Percentiles rank a stretch among this genome's conserved stretches.
These are phyloP conservation scores for Serendipita indica DNA, from an alignment of 768 basidiomycete genomes.

Conservation along the genomic window DNA sequence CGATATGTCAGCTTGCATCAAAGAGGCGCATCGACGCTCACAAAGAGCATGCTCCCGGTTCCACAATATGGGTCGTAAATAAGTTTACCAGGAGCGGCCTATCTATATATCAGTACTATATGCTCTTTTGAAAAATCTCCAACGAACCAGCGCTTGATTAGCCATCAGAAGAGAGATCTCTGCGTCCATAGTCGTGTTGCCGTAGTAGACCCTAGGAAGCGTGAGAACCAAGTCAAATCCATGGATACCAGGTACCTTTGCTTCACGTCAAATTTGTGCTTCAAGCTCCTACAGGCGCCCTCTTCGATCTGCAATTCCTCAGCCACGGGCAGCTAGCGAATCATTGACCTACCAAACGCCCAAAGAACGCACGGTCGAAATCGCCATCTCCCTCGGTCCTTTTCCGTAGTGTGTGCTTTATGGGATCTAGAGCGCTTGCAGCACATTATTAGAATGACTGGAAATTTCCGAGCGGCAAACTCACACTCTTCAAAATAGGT, in stretches of 20 bases:
- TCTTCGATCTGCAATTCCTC: slow-evolving; percentile 33
- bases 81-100: slow-evolving; percentile 80
- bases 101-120: not conserved
- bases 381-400: slow-evolving; percentile 42
- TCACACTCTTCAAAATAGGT: slow-evolving; percentile 80
- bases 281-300: slow-evolving; percentile 52
- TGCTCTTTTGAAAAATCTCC: not conserved
- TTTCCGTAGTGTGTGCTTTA: slow-evolving; percentile 10
- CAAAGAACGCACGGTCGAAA: slow-evolving; percentile 63
- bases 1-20: not conserved
- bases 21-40: slow-evolving; percentile 24
- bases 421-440: not conserved
- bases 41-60: slow-evolving; percentile 84
- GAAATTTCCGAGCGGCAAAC: slow-evolving; percentile 18
- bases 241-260: slow-evolving; percentile 24
- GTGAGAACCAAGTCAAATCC: not conserved
- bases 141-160: slow-evolving; percentile 70
- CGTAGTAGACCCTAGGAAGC: slow-evolving; percentile 57
- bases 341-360: slow-evolving; percentile 56
- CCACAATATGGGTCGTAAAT: slow-evolving; percentile 95
- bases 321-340: not conserved
- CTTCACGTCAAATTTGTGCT: slow-evolving; percentile 70
- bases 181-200: slow-evolving; percentile 96
- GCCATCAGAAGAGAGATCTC: slow-evolving; percentile 94
- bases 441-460: not conserved